Conservation (phyloP, 1,284 basidiomycete genomes). For the Malassezia slooffiae region DNA sequence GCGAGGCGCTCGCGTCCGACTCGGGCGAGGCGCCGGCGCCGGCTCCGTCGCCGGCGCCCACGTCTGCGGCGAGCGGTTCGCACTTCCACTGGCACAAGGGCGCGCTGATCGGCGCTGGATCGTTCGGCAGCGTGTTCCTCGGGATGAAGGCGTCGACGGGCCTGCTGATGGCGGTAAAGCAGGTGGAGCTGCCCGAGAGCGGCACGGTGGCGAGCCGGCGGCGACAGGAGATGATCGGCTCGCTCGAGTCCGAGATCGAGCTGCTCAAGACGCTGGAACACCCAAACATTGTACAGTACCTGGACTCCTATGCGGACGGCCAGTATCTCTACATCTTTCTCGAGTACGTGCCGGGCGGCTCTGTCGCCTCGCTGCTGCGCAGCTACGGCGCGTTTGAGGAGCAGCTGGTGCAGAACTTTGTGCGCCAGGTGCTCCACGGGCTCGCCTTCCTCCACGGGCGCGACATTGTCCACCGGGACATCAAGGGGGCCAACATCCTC, state of each 20-base stretch:
- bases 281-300: conserved; percentile 94
- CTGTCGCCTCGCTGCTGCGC: conserved; percentile 77
- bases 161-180: conserved; percentile 96
- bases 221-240: conserved; percentile 87
- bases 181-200: conserved; percentile 84
- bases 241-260: conserved; percentile 91
- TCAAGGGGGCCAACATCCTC: conserved; percentile 95
- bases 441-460: conserved; percentile 83
- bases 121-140: conserved; percentile 53
- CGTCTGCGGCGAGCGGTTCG: conserved; percentile 15
- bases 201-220: conserved; percentile 79
- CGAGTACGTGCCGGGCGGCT: conserved; percentile 96
- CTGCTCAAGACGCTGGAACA: conserved; percentile 88
- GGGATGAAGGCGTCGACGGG: conserved; percentile 94
- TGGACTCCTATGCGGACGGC: conserved; percentile 48
- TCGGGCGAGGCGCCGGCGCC: not conserved
- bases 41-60: not conserved
- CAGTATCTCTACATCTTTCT: conserved; percentile 87
- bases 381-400: conserved; percentile 98
- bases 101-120: conserved; percentile 85
- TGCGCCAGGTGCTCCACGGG: conserved; percentile 82
- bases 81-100: conserved; percentile 98
- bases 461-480: conserved; percentile 94
- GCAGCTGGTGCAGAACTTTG: conserved; percentile 82
- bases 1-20: not conserved